Conservation (phyloP, 768 basidiomycete genomes). For the Boletus pseudo-olivaceus region DNA sequence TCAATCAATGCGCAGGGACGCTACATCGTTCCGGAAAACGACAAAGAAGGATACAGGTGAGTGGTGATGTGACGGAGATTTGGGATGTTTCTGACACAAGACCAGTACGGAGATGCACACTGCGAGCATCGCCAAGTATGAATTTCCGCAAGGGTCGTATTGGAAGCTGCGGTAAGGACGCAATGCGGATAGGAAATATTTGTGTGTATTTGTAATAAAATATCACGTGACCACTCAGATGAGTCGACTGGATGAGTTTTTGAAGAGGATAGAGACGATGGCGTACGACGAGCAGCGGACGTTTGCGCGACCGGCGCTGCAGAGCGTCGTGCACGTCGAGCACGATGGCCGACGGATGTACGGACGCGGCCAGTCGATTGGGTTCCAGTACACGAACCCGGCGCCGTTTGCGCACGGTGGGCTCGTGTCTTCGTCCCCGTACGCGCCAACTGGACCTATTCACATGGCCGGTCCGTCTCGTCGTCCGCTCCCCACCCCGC, state of each 20-base stretch:
- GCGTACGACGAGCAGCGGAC: conserved; percentile 23
- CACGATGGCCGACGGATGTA: conserved; percentile 2
- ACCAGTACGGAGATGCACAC: conserved; percentile 78
- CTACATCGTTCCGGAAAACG: conserved; percentile 77
- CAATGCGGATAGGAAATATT: conserved; percentile 18
- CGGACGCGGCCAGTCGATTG: conserved; percentile 10
- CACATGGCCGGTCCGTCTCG: conserved; percentile 21
- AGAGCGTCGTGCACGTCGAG: conserved; percentile 13
- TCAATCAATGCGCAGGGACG: conserved; percentile 80
- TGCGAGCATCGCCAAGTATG: conserved; percentile 70
- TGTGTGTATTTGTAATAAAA: conserved; percentile 11
- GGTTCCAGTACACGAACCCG: conserved; percentile 19
- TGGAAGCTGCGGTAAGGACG: not conserved
- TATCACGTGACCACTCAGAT: conserved; percentile 16
- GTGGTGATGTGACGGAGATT: conserved; percentile 3
- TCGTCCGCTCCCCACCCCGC: conserved; percentile 29
- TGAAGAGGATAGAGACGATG: conserved; percentile 12
- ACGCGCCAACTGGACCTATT: conserved; percentile 9
- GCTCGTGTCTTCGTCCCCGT: conserved; percentile 10
- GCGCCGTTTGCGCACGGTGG: conserved; percentile 3
- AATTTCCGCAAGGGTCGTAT: conserved; percentile 66
- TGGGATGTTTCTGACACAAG: not conserved
- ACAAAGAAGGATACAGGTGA: conserved; percentile 66
- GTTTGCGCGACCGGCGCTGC: conserved; percentile 6
- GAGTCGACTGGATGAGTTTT: conserved; percentile 4